These are phyloP conservation scores for Albizia julibrissin DNA, from an alignment of 306 rosid genomes.

Conservation along the genomic window DNA sequence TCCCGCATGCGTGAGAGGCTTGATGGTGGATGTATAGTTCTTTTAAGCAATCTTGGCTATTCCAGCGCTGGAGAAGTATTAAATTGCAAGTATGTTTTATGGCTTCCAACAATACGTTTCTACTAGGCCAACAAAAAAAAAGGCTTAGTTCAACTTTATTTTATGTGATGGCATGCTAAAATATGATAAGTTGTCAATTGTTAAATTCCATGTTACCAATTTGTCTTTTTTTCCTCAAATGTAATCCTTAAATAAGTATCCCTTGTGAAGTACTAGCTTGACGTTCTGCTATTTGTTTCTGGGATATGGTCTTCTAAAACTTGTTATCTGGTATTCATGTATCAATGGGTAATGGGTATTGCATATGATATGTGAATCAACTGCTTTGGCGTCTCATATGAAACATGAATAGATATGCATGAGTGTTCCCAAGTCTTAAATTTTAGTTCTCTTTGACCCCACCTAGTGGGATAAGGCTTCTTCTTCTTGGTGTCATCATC, in stretches of 20 bases:
- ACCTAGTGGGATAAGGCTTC: no score
- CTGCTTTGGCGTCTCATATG: conserved; percentile 18
- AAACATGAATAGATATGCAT: not conserved
- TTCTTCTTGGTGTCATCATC: no score
- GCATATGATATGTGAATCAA: not conserved
- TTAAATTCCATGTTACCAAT: not conserved
- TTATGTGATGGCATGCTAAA: conserved; percentile 11
- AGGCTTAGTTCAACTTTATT: not conserved
- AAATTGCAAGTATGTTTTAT: conserved; percentile 93
- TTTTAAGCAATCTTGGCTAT: conserved; percentile 93
- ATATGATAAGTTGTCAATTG: not conserved
- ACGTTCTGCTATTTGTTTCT: not conserved
- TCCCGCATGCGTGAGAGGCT: conserved; percentile 93
- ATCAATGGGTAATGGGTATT: not conserved
- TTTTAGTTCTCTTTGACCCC: not conserved
- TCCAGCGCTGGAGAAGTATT: conserved; percentile 97
- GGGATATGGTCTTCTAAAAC: not conserved
- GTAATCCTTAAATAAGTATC: conserved; percentile 10
- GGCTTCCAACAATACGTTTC: conserved; percentile 33
- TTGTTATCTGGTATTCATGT: not conserved
- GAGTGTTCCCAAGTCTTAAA: conserved; percentile 20
- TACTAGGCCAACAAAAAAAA: not conserved
- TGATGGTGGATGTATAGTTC: conserved; percentile 88
- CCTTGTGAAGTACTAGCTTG: not conserved
- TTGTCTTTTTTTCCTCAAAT: not conserved